Base-by-base conservation (phyloP, 2,329 filamentous ascomycete genomes). In the Trichoderma breve region DNA sequence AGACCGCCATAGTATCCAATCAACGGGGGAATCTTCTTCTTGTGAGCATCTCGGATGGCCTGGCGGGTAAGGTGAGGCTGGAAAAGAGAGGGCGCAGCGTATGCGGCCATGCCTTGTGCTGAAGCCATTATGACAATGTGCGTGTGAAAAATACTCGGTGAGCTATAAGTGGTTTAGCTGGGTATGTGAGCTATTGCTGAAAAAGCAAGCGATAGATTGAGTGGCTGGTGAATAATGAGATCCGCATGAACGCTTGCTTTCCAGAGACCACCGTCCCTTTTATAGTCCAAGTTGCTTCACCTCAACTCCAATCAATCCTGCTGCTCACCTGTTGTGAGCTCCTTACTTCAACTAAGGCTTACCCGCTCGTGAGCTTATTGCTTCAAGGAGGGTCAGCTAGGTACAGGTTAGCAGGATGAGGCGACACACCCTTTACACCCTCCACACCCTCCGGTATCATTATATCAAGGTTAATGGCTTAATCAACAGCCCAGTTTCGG, bases 21-120 rank as follows among this genome's bases (percentile, higher is more conserved):
- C n/a, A 86, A 70, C 4, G 83, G 82, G 1, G 82, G 79, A 43
- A 85, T 86, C 76, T 80, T 84, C 73, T 83, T 83, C 71, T 81
- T 78, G 75, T 85, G 81, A 5, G 84, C 83, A 76, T 86, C 84
- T 9, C 80, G 80, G 60, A 86, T 80, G 36, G 84, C 84, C 30
- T 85, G 80, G 9, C 84, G 80, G 2, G 80, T 79, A 65, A 80
- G 77, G 75, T 85, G 83, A 36, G 84, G 84, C 73, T 86, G 84
- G 77, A 85, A 80, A 55, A 87, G 80, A 15, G 83, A 84, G 1
- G 83, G 82, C 6, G 81, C 82, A 24, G 68, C 68, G 28, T 70
- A 70, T 24, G 68, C 68, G 6, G 58, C 58, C 68, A 70, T 70
- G 68, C 68, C 68, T 64, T 69, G 32, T 24, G 53, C 18, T 18